A percentile compares a stretch with the other conserved stretches of the same genome.
phyloP scores from a whole-genome alignment of 306 rosid species.

The Sophora flavescens region DNA sequence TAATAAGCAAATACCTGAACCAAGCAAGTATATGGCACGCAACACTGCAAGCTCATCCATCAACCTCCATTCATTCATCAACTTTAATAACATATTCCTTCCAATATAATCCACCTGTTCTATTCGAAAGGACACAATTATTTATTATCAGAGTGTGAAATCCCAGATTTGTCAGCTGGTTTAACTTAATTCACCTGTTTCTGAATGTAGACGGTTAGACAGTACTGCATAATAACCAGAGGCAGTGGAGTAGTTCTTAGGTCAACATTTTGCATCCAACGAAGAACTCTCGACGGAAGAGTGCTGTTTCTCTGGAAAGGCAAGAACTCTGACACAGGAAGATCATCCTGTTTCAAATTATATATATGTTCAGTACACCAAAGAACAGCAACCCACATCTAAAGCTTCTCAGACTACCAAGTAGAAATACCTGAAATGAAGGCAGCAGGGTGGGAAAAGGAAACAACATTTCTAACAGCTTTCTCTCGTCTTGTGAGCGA shows the following conservation, averaged over 20 bases:
- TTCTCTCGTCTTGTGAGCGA: conserved; percentile 67
- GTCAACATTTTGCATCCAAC: conserved; percentile 82
- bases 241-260: conserved; percentile 81
- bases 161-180: conserved; percentile 36
- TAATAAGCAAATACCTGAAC: conserved; percentile 77
- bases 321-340: conserved; percentile 78
- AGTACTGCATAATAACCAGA: conserved; percentile 83
- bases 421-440: conserved; percentile 70
- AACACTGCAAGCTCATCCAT: conserved; percentile 96
- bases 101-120: conserved; percentile 88
- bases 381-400: conserved; percentile 43
- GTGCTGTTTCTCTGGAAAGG: conserved; percentile 97
- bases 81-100: conserved; percentile 76
- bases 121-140: conserved; percentile 43
- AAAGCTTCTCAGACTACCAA: conserved; percentile 31
- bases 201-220: conserved; percentile 76
- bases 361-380: conserved; percentile 40
- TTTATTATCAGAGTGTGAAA: conserved; percentile 31
- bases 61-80: conserved; percentile 96
- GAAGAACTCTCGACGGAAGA: conserved; percentile 86
- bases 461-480: conserved; percentile 73
- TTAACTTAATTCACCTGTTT: conserved; percentile 71
- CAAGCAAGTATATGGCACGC: conserved; percentile 94
- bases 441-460: conserved; percentile 96
- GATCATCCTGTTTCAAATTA: conserved; percentile 74